Evolutionary conservation across 1,284 basidiomycete genomes (phyloP), one percentile per base, ranked within the genome.

Genomic region (Peniophora sp.): DNA sequence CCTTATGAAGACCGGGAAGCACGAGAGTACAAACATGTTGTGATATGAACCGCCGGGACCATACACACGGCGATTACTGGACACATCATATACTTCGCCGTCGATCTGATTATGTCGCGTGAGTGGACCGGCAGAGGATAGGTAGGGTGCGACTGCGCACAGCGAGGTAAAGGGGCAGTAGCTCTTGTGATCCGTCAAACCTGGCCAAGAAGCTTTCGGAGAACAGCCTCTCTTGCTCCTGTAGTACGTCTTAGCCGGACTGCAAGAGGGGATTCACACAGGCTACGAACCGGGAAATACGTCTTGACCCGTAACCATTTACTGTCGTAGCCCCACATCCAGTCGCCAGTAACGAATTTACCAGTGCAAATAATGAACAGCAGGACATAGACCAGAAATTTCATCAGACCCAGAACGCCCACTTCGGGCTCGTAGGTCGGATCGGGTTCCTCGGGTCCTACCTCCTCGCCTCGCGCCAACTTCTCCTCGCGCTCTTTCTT

Each of bases 11-110:
- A 47, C 41, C 24, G 47, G 51, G 49, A 53, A 51, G 37, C 36
- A 22, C 32, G 52, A 32, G 44, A 54, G 50, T 49, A 74, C 84
- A 58, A 62, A 92, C 89, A 95, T 83, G 62, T 83, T 76, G 61
- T 84, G 74, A 69, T 96, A 96, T 48, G 88, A 82, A 27, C 91
- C 93, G 18, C 92, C 93, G 48, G 85, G 85, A 48, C 93, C 92
- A 66, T 98, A 98, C n/a, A 90, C 83, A 52, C 78, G 73, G 47
- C 83, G 76, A 58, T 82, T 83, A 42, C 71, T 69, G 34, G 83
- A 81, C 41, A 99, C 96, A 63, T 99, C 95, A 70, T 85, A 98
- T 2, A 99, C 93, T 50, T 90, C 85, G 17, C 92, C 91, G 62
- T 93, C 88, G 62, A 98, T 88, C 88, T 91, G 52, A 14, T 11